Base-by-base conservation (phyloP, 2,329 filamentous ascomycete species). In the Fusarium circinatum region DNA sequence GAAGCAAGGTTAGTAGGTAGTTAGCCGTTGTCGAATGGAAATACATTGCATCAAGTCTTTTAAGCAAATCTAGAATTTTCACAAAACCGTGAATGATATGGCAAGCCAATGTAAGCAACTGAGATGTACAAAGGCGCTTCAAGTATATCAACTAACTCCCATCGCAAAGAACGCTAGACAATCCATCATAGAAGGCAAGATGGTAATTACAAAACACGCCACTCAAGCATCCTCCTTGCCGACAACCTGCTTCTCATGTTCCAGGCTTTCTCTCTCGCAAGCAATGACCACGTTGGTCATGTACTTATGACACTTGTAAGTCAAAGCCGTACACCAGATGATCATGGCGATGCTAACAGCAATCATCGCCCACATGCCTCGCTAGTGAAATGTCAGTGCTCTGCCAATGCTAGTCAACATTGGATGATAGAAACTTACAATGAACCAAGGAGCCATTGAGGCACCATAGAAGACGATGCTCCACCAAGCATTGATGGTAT, bases 281-380 rank as follows among this genome's bases (percentile, higher is more conserved):
- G 30, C 12, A 24, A 62, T 65, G 7, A 52, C 48, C 8, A 39
- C 41, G 17, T 55, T 57, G 14, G 52, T 63, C 7, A 52, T 32
- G 15, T 74, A 65, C 49, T 60, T 76, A 1, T 59, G 63, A 22
- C 47, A 67, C 41, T 71, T 58, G 75, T 84, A 89, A 3, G 87
- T 82, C 47, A 92, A 78, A 3, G 84, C 84, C 0, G 80, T 86
- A 1, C 89, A 89, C 91, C 91, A 93, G 4, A 90, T 72, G 0
- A 84, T 85, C 78, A 93, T 81, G 5, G 86, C 87, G 60, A 92
- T 88, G 28, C 86, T 90, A 13, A 86, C 85, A 4, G 85, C 90
- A 77, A 93, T 91, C 91, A 93, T 93, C 7, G 91, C 91, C 86
- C 89, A 93, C 91, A 93, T 92, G n/a, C 91, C 91, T 65, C 86